Evolutionary conservation across 345 rosid species (phyloP), one percentile per base, ranked within the genome.

Genomic region (Ceriops tagal): DNA sequence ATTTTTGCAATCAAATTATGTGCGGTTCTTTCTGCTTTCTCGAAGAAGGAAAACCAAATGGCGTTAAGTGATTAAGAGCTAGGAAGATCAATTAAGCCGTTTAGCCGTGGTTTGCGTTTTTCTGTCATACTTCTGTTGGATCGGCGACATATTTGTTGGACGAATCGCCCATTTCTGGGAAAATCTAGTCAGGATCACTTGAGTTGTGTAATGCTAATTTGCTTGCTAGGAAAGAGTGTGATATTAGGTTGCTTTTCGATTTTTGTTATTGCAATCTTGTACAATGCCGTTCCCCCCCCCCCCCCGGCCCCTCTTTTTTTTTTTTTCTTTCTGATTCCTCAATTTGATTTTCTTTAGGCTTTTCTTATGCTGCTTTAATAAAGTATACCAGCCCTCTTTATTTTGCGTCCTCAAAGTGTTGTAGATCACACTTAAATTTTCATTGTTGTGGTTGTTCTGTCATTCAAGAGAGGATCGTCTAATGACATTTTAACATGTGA

Each of bases 111-210:
- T 11, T 19, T 52, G 1, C 20, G 46, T 2, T 31, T 60, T 60
- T 60, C 5, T 16, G 18, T 49, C 49, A 62, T 72, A 34, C 53
- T 63, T 69, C 26, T 53, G 27, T 60, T 59, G 66, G 79, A 79
- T 79, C 77, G 69, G 61, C 37, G 57, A 2, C 8, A 22, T 8
- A 56, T 43, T 31, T 60, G 47, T 66, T 65, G 21, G 49, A 53
- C 32, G 73, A 70, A n/a, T 67, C 1, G 32, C 35, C 65, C 63
- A 65, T 28, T 34, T 24, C 22, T 11, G 53, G 64, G 64, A 39
- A 68, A 72, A 70, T 73, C 78, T 70, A 71, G 67, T 69, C 65
- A 73, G 67, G 73, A 71, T 66, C 18, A 8, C 27, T 56, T 28
- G 26, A 27, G 32, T n/a, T 31, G 43, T 21, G 21, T 70, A 71